Evolutionary conservation across 768 basidiomycete species (phyloP), one percentile per base, ranked within the genome.

Genomic region (Antrodiella citrinella): DNA sequence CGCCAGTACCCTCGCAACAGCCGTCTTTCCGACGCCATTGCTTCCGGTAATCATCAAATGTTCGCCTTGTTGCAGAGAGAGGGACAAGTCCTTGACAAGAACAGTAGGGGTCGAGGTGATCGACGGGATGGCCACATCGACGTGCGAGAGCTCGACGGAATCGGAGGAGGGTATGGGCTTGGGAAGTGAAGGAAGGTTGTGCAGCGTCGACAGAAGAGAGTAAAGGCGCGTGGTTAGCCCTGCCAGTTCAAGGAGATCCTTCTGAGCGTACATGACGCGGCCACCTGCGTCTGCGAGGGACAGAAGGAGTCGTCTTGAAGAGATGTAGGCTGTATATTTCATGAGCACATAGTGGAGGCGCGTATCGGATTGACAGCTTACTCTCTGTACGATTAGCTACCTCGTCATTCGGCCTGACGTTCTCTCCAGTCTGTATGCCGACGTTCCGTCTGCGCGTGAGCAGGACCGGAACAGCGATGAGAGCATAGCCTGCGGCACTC

Each of bases 281-380:
- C 93, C 92, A 13, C 95, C 95, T 0, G 94, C 95, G 59, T 98
- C 95, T 1, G 95, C 93, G n/a, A 98, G 79, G 1, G 93, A 93
- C 25, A 97, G 75, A 2, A 98, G 75, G 0, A 97, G 76, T 10
- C 95, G 78, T 15, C 95, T 80, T 53, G 93, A 95, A 23, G 93
- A 94, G 45, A 98, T 92, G 64, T 98, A 98, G 4, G 85, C 83
- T 85, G n/a, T n/a, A n/a, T n/a, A n/a, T n/a, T n/a, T n/a, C n/a
- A n/a, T n/a, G n/a, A n/a, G n/a, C n/a, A n/a, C n/a, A n/a, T n/a
- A n/a, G n/a, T n/a, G n/a, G n/a, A n/a, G n/a, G n/a, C n/a, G n/a
- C n/a, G n/a, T n/a, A n/a, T n/a, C n/a, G n/a, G n/a, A n/a, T n/a
- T n/a, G n/a, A 20, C 1, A 9, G 59, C 68, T 22, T 43, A 74